phyloP scores from a whole-genome alignment of 345 rosid genomes.

The Citrus unshiu region DNA sequence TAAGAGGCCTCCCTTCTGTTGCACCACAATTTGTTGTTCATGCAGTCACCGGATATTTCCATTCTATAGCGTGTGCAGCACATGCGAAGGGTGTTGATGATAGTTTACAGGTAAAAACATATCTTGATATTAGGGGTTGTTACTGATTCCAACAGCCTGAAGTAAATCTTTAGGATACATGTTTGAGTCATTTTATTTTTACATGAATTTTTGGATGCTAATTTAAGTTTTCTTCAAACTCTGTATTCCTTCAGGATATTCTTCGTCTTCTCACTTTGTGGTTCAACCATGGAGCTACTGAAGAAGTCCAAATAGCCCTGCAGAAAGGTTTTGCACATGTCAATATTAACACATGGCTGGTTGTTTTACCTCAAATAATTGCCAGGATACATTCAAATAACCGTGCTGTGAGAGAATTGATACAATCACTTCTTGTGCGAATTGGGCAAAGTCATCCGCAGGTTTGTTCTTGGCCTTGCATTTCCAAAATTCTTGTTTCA shows the following conservation, averaged over 20 bases:
- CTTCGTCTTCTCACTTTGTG: slow-evolving; percentile 96
- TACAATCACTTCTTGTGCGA: slow-evolving; percentile 91
- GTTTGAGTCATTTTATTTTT: neutral
- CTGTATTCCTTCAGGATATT: slow-evolving; percentile 66
- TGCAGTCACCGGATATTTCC: slow-evolving; percentile 98
- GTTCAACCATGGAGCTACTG: slow-evolving; percentile 97
- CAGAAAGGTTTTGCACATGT: slow-evolving; percentile 81
- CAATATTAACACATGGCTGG: slow-evolving; percentile 97
- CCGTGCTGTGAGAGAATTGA: slow-evolving; percentile 87
- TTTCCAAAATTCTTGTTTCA: neutral
- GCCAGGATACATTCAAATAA: slow-evolving; percentile 99
- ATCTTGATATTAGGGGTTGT: neutral
- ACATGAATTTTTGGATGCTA: neutral
- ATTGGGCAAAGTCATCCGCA: slow-evolving; percentile 97
- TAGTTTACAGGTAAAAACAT: slow-evolving; percentile 79
- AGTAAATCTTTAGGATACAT: neutral
- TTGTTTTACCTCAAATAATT: slow-evolving; percentile 95
- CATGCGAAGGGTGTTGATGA: slow-evolving; percentile 95
- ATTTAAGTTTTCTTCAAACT: slow-evolving; percentile 9
- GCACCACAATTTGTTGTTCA: slow-evolving; percentile 82
- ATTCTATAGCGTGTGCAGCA: slow-evolving; percentile 93
- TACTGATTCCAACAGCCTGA: neutral
- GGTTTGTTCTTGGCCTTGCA: slow-evolving; percentile 42
- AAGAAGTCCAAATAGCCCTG: slow-evolving; percentile 86
- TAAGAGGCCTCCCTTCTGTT: slow-evolving; percentile 49